Conservation (phyloP, 1,139 yeast genomes). For the Candida pseudoviswanathii region DNA sequence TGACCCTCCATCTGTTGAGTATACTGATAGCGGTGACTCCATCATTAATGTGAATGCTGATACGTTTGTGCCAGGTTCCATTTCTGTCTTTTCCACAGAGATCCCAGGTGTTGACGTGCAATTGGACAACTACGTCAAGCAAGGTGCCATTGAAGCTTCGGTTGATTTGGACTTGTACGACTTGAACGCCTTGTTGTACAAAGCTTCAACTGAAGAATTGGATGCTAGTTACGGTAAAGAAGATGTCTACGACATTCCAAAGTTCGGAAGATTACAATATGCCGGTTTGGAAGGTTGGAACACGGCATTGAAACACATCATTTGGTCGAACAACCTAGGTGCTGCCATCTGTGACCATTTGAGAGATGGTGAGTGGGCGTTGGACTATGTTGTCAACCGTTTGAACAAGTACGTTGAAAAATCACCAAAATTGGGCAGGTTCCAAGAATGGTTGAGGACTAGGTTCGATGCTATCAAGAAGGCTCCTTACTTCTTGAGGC, state of each 20-base stretch:
- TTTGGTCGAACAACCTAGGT: conserved; percentile 73
- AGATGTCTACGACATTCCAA: conserved; percentile 77
- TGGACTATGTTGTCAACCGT: conserved; percentile 72
- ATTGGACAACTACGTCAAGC: conserved; percentile 64
- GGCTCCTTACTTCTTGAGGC: conserved; percentile 79
- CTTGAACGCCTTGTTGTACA: conserved; percentile 72
- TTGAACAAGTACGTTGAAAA: conserved; percentile 53
- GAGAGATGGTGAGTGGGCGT: conserved; percentile 86
- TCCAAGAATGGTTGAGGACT: conserved; percentile 67
- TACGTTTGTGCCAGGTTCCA: conserved; percentile 84
- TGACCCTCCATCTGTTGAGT: conserved; percentile 50
- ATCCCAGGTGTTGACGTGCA: conserved; percentile 57
- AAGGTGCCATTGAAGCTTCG: conserved; percentile 79
- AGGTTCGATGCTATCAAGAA: conserved; percentile 65
- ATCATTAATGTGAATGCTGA: conserved; percentile 50
- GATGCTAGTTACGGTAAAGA: conserved; percentile 72
- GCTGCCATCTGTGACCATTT: conserved; percentile 82
- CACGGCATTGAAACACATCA: conserved; percentile 62
- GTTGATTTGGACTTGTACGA: conserved; percentile 61
- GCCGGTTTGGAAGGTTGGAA: conserved; percentile 97
- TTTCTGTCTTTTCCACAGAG: conserved; percentile 77
- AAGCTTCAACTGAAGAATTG: conserved; percentile 85
- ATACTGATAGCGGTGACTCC: conserved; percentile 42
- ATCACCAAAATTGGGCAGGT: conserved; percentile 49
- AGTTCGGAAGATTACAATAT: conserved; percentile 71